Evolutionary conservation across 192 early-diverging fungal genomes (phyloP), one percentile per base, ranked within the genome.

Genomic region (Coemansia sp.): DNA sequence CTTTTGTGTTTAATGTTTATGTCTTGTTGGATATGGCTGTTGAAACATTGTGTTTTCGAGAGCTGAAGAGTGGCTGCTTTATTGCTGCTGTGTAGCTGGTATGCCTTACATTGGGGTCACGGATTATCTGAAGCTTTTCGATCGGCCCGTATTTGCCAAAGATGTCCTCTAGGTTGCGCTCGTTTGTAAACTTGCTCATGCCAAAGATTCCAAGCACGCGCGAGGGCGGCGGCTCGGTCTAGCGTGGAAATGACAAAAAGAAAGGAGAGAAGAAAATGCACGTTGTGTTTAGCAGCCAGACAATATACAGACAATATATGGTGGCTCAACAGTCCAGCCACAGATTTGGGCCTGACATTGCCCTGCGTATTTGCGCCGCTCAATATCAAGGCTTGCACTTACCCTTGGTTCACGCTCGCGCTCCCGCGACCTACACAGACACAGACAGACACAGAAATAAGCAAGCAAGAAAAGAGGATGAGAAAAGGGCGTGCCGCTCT

Each of bases 111-210:
- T 72, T 46, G 47, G 58, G 63, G 51, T 73, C 70, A 13, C 58
- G 53, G 63, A 73, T 73, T 13, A 73, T 47, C 49, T 66, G 63
- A 11, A 73, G 44, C 24, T 47, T 61, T 15, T 65, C 55, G 7
- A 73, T 38, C 14, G 58, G 63, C 2, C 70, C 70, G 30, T 57
- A 73, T 6, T 49, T 39, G 15, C 46, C 70, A 58, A 73, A 73
- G 11, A 73, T 15, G 8, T 65, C 62, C 24, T 46, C 61, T 28
- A 73, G 41, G 26, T 53, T 39, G 1, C 48, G 26, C 40, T 73
- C 70, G 70, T 35, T 62, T 30, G 70, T 73, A 19, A 61, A 73
- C 46, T 73, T 73, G 70, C 70, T 73, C 70, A 73, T 73, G n/a
- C 63, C 63, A 43, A 73, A 73, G 36, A 73, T 73, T 3, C 70